Conservation (phyloP, 345 rosid genomes). For the Draba incana region DNA sequence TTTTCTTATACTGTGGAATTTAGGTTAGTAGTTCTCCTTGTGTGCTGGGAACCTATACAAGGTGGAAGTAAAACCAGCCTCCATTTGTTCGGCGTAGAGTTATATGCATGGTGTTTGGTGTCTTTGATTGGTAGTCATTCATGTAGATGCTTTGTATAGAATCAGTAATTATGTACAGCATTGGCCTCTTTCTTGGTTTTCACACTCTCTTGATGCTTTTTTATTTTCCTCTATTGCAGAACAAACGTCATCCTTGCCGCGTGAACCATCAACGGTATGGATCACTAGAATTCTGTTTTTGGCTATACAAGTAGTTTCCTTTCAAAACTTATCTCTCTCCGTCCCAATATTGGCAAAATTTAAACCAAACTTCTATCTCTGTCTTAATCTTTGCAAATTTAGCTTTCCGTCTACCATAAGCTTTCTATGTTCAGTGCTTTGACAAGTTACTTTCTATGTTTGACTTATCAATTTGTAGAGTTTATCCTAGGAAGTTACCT, state of each 20-base stretch:
- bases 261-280: conserved; percentile 32
- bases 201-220: conserved; percentile 10
- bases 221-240: conserved; percentile 27
- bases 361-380: neutral
- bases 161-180: neutral
- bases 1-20: neutral
- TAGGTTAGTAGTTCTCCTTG: neutral
- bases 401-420: neutral
- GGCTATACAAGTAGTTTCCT: neutral
- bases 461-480: conserved; percentile 2
- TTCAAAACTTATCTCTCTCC: neutral
- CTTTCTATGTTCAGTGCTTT: conserved; percentile 8
- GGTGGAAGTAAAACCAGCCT: neutral
- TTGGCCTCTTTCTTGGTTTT: conserved; percentile 7
- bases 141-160: neutral
- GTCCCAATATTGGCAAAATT: neutral
- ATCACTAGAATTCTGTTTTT: neutral
- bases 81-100: neutral
- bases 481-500: conserved; percentile 11
- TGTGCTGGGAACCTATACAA: conserved; percentile 1
- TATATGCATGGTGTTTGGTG: neutral
- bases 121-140: neutral
- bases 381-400: neutral
- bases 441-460: conserved; percentile 9
- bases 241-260: conserved; percentile 16